These are phyloP conservation scores for Neonectria sp. DNA, from an alignment of 2,329 filamentous ascomycete species.

Conservation along the genomic window DNA sequence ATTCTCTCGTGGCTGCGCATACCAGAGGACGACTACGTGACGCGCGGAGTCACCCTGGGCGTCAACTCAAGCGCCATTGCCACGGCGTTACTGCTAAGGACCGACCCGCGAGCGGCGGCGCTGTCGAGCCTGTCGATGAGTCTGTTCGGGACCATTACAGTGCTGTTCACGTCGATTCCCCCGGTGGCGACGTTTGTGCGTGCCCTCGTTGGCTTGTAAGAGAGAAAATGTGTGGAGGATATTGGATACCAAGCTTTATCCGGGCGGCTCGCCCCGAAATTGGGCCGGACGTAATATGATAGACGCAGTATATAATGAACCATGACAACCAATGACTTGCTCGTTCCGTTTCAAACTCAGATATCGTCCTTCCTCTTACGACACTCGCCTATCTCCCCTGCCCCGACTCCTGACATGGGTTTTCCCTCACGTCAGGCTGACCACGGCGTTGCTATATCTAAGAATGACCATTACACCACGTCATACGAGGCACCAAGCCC, in stretches of 20 bases:
- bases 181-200: constrained; percentile 64
- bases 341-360: constrained; percentile 15
- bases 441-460: constrained; percentile 11
- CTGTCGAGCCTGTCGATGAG: constrained; percentile 73
- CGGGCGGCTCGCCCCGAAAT: constrained; percentile 10
- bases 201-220: constrained; percentile 61
- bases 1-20: constrained; percentile 66
- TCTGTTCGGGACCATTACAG: constrained; percentile 71
- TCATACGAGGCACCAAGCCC: background rate
- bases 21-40: constrained; percentile 75
- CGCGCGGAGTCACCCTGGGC: constrained; percentile 73
- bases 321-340: constrained; percentile 7
- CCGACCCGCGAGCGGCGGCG: constrained; percentile 72
- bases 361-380: constrained; percentile 12
- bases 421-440: constrained; percentile 6
- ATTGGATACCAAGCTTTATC: background rate
- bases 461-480: background rate
- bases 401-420: constrained; percentile 11
- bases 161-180: constrained; percentile 71
- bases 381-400: constrained; percentile 3
- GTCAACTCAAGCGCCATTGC: constrained; percentile 73
- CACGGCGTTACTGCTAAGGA: constrained; percentile 69
- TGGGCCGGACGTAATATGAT: constrained; percentile 7
- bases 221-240: background rate
- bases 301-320: constrained; percentile 15